Conservation (phyloP, 2,329 filamentous ascomycete species). For the Trematosphaeria pertusa region DNA sequence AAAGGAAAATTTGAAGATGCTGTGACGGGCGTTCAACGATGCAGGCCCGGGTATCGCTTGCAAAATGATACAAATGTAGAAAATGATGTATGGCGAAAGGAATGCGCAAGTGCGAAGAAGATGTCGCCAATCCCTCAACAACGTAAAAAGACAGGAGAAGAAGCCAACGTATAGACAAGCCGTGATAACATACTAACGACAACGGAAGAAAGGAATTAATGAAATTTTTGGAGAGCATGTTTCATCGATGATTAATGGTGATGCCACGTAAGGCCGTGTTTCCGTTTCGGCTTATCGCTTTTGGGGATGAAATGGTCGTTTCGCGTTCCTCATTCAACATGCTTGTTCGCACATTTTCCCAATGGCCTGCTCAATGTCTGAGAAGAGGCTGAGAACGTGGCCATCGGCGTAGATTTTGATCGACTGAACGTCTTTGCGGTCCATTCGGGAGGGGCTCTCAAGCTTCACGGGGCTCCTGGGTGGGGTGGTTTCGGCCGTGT, state of each 20-base stretch:
- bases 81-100: slow-evolving; percentile 12
- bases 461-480: slow-evolving; percentile 48
- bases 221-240: slow-evolving; percentile 7
- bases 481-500: slow-evolving; percentile 45
- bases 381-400: slow-evolving; percentile 50
- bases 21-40: slow-evolving; percentile 5
- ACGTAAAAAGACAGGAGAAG: slow-evolving; percentile 23
- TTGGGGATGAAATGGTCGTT: slow-evolving; percentile 13
- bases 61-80: background rate
- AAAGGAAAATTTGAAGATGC: slow-evolving; percentile 11
- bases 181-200: slow-evolving; percentile 35
- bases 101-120: slow-evolving; percentile 7
- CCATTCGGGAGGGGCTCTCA: slow-evolving; percentile 41
- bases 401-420: slow-evolving; percentile 54
- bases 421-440: slow-evolving; percentile 49
- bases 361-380: slow-evolving; percentile 52
- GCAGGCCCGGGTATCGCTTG: slow-evolving; percentile 5
- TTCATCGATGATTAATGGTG: slow-evolving; percentile 26
- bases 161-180: slow-evolving; percentile 28
- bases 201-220: slow-evolving; percentile 24
- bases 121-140: slow-evolving; percentile 12
- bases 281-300: slow-evolving; percentile 1
- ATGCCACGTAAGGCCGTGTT: slow-evolving; percentile 20
- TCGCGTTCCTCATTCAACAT: slow-evolving; percentile 33
- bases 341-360: slow-evolving; percentile 52